phyloP scores from a whole-genome alignment of 129 eudicot genomes.

The Saussurea involucrata region DNA sequence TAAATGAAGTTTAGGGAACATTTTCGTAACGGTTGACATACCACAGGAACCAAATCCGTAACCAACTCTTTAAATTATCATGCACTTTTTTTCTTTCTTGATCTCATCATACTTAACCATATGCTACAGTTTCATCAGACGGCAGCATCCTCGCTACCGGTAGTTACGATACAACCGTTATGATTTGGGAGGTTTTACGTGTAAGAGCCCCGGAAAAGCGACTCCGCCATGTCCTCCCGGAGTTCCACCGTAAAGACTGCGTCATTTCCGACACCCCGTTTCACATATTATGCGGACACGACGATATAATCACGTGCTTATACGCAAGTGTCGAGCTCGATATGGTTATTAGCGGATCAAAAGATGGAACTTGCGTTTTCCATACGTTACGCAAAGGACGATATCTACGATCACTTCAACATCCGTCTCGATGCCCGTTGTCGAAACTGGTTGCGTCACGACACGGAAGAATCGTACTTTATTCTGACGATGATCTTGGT shows the following conservation, averaged over 20 bases:
- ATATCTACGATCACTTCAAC: conserved; percentile 81
- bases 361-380: conserved; percentile 94
- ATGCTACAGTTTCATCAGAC: conserved; percentile 77
- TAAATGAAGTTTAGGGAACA: too few relatives aligned
- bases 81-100: not conserved
- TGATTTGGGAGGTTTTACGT: conserved; percentile 91
- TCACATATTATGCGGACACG: conserved; percentile 96
- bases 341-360: conserved; percentile 91
- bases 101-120: not conserved
- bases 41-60: too few relatives aligned
- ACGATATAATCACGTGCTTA: conserved; percentile 85
- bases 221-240: conserved; percentile 44
- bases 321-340: conserved; percentile 85
- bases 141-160: conserved; percentile 96
- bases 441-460: conserved; percentile 80
- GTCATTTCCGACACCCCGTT: conserved; percentile 76
- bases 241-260: conserved; percentile 59
- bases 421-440: conserved; percentile 74
- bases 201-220: conserved; percentile 57
- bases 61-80: not conserved
- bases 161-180: conserved; percentile 93
- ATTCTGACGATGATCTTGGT: conserved; percentile 86
- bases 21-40: too few relatives aligned
- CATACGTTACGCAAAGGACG: conserved; percentile 82
- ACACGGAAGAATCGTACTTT: conserved; percentile 72